These are phyloP conservation scores for Sporisorium iseilematis-ciliati DNA, from an alignment of 1,284 basidiomycete species.

Conservation along the genomic window DNA sequence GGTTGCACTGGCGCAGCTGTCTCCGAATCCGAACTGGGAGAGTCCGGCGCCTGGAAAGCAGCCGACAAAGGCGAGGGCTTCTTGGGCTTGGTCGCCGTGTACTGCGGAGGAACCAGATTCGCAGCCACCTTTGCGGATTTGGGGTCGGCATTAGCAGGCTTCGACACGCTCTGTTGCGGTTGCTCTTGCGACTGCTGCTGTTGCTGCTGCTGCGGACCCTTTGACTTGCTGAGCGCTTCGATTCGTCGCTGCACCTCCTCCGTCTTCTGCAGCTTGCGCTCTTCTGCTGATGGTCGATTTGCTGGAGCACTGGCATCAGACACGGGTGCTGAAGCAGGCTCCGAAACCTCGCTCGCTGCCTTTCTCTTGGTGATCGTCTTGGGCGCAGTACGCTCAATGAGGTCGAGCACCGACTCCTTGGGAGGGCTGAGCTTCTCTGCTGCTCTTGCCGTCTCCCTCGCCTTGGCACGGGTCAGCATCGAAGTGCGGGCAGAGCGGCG, in stretches of 20 bases:
- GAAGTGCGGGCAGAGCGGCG: slow-evolving; percentile 41
- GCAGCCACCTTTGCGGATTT: slow-evolving; percentile 15
- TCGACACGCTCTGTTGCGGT: slow-evolving; percentile 3
- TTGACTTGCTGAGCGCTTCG: slow-evolving; percentile 48
- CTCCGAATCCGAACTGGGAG: slow-evolving; percentile 52
- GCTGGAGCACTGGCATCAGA: slow-evolving; percentile 3
- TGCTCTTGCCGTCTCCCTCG: slow-evolving; percentile 44
- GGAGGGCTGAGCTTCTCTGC: slow-evolving; percentile 42
- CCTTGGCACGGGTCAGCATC: slow-evolving; percentile 55
- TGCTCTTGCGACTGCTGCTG: slow-evolving; percentile 9
- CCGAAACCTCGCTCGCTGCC: slow-evolving; percentile 4
- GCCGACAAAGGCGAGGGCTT: slow-evolving; percentile 58
- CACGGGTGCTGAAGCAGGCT: slow-evolving; percentile 1
- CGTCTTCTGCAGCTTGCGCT: slow-evolving; percentile 49
- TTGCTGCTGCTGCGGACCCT: slow-evolving; percentile 26
- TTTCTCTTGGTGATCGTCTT: slow-evolving; percentile 32
- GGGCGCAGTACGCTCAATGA: slow-evolving; percentile 60
- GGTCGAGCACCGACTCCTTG: slow-evolving; percentile 56
- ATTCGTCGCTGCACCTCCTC: slow-evolving; percentile 55
- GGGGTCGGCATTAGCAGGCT: slow-evolving; percentile 8
- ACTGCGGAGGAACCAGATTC: slow-evolving; percentile 41
- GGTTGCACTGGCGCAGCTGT: slow-evolving; percentile 12
- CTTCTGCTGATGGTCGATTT: slow-evolving; percentile 15
- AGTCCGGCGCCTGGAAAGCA: slow-evolving; percentile 52
- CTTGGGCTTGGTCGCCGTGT: slow-evolving; percentile 52